phyloP scores from a whole-genome alignment of 2,329 filamentous ascomycete genomes.

The Aaosphaeria arxii region DNA sequence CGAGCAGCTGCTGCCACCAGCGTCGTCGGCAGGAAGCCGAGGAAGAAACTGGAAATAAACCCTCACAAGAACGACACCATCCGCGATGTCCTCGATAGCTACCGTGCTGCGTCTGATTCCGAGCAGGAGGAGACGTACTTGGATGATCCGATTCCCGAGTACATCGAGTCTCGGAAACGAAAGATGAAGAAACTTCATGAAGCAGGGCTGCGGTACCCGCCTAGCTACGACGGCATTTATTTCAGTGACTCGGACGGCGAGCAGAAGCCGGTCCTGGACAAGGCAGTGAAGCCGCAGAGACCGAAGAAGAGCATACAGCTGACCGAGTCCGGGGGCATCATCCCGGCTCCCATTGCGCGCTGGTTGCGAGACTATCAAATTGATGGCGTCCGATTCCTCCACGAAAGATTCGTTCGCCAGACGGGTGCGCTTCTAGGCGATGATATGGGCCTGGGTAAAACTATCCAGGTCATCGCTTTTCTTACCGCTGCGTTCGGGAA shows the following conservation, averaged over 20 bases:
- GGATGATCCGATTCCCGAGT: conserved; percentile 66
- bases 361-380: conserved; percentile 92
- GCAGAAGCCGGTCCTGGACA: conserved; percentile 69
- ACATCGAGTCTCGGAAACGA: conserved; percentile 66
- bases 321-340: conserved; percentile 71
- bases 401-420: conserved; percentile 86
- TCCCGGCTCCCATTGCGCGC: conserved; percentile 86
- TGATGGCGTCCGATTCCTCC: conserved; percentile 78
- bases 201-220: conserved; percentile 72
- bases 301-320: conserved; percentile 74
- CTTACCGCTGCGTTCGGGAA: conserved; percentile 91
- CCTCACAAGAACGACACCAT: not conserved
- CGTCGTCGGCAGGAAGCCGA: conserved; percentile 38
- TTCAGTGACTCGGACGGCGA: conserved; percentile 70
- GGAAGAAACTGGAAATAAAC: conserved; percentile 13
- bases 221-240: conserved; percentile 69
- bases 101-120: conserved; percentile 18
- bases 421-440: conserved; percentile 88
- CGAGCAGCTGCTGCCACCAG: conserved; percentile 44
- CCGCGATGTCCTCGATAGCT: not conserved
- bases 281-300: conserved; percentile 59
- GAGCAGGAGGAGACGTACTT: conserved; percentile 54
- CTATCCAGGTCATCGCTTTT: conserved; percentile 92
- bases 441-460: conserved; percentile 97
- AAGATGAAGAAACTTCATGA: conserved; percentile 68